These are phyloP conservation scores for Fusarium tuaranense DNA, from an alignment of 2,329 filamentous ascomycete genomes.

Conservation along the genomic window DNA sequence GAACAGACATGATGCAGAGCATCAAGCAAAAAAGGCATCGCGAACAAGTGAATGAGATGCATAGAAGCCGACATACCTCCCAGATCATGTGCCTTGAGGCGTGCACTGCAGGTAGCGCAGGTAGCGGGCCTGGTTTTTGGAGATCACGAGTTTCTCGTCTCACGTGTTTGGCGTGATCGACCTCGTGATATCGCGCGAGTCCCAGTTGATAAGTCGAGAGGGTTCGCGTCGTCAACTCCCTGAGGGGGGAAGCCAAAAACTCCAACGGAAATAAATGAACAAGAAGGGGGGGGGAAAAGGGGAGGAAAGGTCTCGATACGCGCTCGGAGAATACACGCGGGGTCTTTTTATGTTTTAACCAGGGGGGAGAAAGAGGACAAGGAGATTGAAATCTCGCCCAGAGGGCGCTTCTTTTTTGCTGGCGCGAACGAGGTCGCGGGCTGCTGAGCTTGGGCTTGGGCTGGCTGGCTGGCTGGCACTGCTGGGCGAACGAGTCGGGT, in stretches of 20 bases:
- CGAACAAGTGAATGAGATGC: conserved; percentile 39
- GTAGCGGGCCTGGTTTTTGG: conserved; percentile 22
- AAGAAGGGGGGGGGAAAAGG: conserved; percentile 7
- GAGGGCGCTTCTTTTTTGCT: conserved; percentile 22
- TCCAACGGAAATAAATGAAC: conserved; percentile 12
- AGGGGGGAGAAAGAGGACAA: conserved; percentile 37
- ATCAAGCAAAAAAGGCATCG: conserved; percentile 33
- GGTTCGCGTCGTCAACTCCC: background rate
- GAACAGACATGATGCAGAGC: conserved; percentile 1
- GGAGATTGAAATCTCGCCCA: conserved; percentile 33
- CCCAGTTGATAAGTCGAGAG: conserved; percentile 45
- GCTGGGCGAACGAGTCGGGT: conserved; percentile 47
- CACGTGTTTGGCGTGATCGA: conserved; percentile 60
- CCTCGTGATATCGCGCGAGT: conserved; percentile 62
- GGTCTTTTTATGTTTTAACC: conserved; percentile 44
- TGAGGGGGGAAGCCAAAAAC: conserved; percentile 16
- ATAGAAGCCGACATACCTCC: conserved; percentile 55
- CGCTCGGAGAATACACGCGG: conserved; percentile 31
- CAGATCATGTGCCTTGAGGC: conserved; percentile 58
- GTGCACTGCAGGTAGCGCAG: conserved; percentile 25
- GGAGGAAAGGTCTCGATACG: conserved; percentile 25
- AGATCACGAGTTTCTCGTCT: conserved; percentile 60
- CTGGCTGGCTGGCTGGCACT: conserved; percentile 17
- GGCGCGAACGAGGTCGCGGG: conserved; percentile 24
- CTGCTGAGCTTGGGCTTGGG: conserved; percentile 6